These are phyloP conservation scores for Vanrija pseudolonga DNA, from an alignment of 1,284 basidiomycete genomes.

Conservation along the genomic window DNA sequence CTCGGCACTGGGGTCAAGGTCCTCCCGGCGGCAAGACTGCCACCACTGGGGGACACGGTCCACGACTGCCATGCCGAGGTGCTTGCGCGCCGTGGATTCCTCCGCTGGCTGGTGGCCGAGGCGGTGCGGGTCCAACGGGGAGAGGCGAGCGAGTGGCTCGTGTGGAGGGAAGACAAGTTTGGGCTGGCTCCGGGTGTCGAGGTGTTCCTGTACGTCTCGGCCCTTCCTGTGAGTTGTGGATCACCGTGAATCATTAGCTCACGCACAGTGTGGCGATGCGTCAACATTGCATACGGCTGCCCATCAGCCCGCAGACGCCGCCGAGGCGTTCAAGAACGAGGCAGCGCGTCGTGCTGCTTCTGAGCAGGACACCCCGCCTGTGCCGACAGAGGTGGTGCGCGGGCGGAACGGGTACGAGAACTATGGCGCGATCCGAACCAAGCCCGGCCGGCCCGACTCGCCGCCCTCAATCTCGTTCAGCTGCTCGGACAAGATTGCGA, in stretches of 20 bases:
- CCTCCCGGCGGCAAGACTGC: constrained; percentile 63
- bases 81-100: constrained; percentile 70
- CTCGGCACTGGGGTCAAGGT: constrained; percentile 84
- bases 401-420: constrained; percentile 74
- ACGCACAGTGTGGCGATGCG: constrained; percentile 73
- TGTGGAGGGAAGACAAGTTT: constrained; percentile 47
- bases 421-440: constrained; percentile 74
- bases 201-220: constrained; percentile 76
- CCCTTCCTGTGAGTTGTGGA: constrained; percentile 69
- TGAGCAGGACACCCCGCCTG: not conserved
- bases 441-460: constrained; percentile 79
- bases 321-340: constrained; percentile 58
- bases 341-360: constrained; percentile 24
- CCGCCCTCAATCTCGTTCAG: constrained; percentile 75
- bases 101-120: constrained; percentile 77
- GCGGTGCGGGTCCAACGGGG: constrained; percentile 37
- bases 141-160: constrained; percentile 33
- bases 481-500: constrained; percentile 86
- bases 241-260: not conserved
- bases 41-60: constrained; percentile 69
- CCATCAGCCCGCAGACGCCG: constrained; percentile 65
- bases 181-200: constrained; percentile 55
- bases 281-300: constrained; percentile 73
- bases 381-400: constrained; percentile 54
- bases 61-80: constrained; percentile 92